Base-by-base conservation (phyloP, 345 rosid genomes). In the Gossypium rotundifolium region DNA sequence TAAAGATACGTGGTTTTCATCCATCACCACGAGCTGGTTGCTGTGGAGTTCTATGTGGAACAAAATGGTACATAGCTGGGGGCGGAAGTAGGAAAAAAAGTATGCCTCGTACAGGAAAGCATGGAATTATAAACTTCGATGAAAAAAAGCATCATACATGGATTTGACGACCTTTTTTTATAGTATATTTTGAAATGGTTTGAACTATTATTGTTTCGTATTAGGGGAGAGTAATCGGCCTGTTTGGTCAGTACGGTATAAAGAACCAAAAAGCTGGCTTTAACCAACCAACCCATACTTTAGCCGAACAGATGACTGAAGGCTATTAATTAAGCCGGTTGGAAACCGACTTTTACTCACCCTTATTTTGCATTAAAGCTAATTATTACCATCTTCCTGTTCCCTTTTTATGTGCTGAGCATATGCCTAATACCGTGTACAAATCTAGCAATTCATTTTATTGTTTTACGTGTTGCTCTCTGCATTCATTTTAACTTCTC, bases 61-160 rank as follows among this genome's bases (percentile, higher is more conserved):
- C 94, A 65, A 93, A 87, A 79, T 95, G 99, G 99, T 91, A 90
- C 80, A 95, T 95, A 76, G 87, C 88, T 8, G 99, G 99, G 70
- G 99, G 99, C 62, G 99, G 99, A 84, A 95, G 88, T 91, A 85
- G 92, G 83, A 95, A 95, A 82, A 95, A 91, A 81, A 75, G 98
- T 95, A 93, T 65, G 91, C 17, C 64, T 59, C 17, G 1, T 59
- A 59, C 38, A 1, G 14, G 38, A 33, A 59, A 59, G 54, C 54
- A 69, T 25, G 22, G 25, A 44, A 45, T 72, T 72, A 46, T 59
- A 22, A 60, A 23, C 54, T 22, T 59, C 2, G 16, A 58, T 23
- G 46, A 61, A 48, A 44, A 67, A 67, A 67, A 2, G 40, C 71
- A 48, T 49, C 57, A 8, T 25, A 2, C 10, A 2, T 12, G 7